A percentile compares a stretch with the other conserved stretches of the same genome.
Conservation (phyloP, 208 protist species). For the Angomonas deanei region DNA sequence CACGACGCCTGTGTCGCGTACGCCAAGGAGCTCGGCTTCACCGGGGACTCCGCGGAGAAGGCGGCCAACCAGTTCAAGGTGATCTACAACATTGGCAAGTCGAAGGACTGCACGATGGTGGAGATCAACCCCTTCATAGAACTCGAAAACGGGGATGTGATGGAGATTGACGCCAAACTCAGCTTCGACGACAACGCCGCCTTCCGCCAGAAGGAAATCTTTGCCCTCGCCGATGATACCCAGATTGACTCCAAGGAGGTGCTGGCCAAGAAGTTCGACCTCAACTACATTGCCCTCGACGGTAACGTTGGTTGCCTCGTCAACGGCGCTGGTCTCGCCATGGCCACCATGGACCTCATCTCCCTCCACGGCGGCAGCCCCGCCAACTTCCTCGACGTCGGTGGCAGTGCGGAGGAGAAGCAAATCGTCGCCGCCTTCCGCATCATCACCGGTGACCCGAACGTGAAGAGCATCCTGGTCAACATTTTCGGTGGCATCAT, state of each 20-base stretch:
- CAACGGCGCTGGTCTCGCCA: constrained; percentile 98
- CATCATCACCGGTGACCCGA: constrained; percentile 94
- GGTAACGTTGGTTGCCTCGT: constrained; percentile 98
- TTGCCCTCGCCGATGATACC: constrained; percentile 90
- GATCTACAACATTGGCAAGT: constrained; percentile 97
- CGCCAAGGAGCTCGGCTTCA: constrained; percentile 91
- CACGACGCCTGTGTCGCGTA: constrained; percentile 74
- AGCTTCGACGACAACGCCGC: constrained; percentile 99
- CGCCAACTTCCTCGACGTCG: constrained; percentile 99
- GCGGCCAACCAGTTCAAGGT: constrained; percentile 92
- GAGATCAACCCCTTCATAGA: constrained; percentile 99
- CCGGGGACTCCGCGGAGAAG: constrained; percentile 55
- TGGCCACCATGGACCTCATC: constrained; percentile 99
- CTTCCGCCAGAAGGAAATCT: constrained; percentile 97
- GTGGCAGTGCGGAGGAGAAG: constrained; percentile 89
- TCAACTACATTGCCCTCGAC: constrained; percentile 99
- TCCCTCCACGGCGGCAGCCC: constrained; percentile 96
- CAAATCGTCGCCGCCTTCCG: constrained; percentile 97
- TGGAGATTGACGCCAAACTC: constrained; percentile 98
- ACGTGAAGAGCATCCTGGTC: constrained; percentile 96
- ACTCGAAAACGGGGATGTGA: constrained; percentile 91
- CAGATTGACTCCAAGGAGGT: constrained; percentile 96
- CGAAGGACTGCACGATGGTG: constrained; percentile 96
- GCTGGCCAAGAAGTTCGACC: constrained; percentile 92
- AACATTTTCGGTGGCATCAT: constrained; percentile 99